Conservation (phyloP, 2,329 filamentous ascomycete genomes). For the Diaporthe aspalathi region DNA sequence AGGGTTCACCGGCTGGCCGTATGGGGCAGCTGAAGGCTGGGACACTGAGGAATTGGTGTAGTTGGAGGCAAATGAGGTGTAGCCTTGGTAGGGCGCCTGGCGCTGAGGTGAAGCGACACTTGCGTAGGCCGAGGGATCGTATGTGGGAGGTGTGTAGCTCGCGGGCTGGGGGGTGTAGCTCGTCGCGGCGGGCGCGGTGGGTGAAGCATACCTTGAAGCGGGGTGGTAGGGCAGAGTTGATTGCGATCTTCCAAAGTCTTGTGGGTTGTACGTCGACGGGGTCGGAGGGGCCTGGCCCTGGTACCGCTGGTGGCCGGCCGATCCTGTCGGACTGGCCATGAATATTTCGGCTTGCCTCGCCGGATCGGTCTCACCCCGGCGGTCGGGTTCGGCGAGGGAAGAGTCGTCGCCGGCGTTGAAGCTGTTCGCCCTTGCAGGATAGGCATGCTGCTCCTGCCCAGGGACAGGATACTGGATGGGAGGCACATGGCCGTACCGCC, state of each 20-base stretch:
- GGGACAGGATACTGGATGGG: slow-evolving; percentile 72
- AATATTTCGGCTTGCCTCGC: slow-evolving; percentile 71
- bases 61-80: slow-evolving; percentile 56
- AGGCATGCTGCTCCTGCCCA: slow-evolving; percentile 53
- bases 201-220: slow-evolving; percentile 53
- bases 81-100: slow-evolving; percentile 62
- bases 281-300: slow-evolving; percentile 59
- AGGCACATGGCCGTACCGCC: slow-evolving; percentile 74
- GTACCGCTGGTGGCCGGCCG: slow-evolving; percentile 64
- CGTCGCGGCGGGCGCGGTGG: slow-evolving; percentile 42
- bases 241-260: slow-evolving; percentile 69
- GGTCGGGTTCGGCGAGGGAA: slow-evolving; percentile 58
- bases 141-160: slow-evolving; percentile 64
- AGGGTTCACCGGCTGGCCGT: slow-evolving; percentile 53
- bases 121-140: slow-evolving; percentile 71
- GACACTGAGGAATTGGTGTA: slow-evolving; percentile 54
- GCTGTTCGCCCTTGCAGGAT: slow-evolving; percentile 70
- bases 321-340: slow-evolving; percentile 61
- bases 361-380: slow-evolving; percentile 40
- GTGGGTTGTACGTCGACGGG: slow-evolving; percentile 75
- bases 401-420: slow-evolving; percentile 83
- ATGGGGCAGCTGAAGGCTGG: slow-evolving; percentile 49
- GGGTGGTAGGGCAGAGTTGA: slow-evolving; percentile 64
- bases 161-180: slow-evolving; percentile 53
- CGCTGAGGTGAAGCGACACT: slow-evolving; percentile 60